phyloP scores from a whole-genome alignment of 2,329 filamentous ascomycete species.

The Aureobasidium sp. region DNA sequence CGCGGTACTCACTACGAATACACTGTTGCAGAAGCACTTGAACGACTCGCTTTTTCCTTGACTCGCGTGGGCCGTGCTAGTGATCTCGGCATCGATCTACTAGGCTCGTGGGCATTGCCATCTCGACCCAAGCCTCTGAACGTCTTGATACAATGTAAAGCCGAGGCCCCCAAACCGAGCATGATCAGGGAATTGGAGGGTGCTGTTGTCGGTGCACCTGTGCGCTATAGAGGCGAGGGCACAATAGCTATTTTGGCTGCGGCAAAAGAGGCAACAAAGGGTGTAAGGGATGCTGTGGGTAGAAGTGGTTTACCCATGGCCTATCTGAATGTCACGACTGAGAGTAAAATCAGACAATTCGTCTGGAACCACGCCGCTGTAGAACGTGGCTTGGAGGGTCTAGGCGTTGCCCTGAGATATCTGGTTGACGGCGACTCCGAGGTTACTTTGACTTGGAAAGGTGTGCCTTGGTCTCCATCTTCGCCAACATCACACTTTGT shows the following conservation, averaged over 20 bases:
- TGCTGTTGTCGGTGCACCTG: conserved; percentile 63
- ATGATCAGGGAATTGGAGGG: conserved; percentile 72
- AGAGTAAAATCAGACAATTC: conserved; percentile 57
- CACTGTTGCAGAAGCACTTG: conserved; percentile 48
- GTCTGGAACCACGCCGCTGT: conserved; percentile 63
- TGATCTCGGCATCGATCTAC: conserved; percentile 66
- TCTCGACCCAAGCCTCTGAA: conserved; percentile 22
- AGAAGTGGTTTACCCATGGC: conserved; percentile 63
- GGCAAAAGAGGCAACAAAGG: conserved; percentile 64
- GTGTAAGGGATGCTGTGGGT: conserved; percentile 63
- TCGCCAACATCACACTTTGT: not conserved
- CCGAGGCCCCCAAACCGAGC: conserved; percentile 44
- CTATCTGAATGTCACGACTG: conserved; percentile 53
- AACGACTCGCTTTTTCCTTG: conserved; percentile 55
- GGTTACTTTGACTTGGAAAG: conserved; percentile 23
- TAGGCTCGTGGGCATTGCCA: conserved; percentile 61
- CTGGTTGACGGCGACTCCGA: conserved; percentile 13
- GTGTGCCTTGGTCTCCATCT: conserved; percentile 16
- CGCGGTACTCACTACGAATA: conserved; percentile 75
- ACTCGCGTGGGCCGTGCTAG: conserved; percentile 56
- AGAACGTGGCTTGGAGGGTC: conserved; percentile 52
- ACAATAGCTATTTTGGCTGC: conserved; percentile 66
- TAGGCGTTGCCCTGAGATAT: conserved; percentile 19
- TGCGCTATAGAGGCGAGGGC: conserved; percentile 57
- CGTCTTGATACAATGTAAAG: conserved; percentile 61